Base-by-base conservation (phyloP, 768 basidiomycete species). In the Albatrellus ellisii region DNA sequence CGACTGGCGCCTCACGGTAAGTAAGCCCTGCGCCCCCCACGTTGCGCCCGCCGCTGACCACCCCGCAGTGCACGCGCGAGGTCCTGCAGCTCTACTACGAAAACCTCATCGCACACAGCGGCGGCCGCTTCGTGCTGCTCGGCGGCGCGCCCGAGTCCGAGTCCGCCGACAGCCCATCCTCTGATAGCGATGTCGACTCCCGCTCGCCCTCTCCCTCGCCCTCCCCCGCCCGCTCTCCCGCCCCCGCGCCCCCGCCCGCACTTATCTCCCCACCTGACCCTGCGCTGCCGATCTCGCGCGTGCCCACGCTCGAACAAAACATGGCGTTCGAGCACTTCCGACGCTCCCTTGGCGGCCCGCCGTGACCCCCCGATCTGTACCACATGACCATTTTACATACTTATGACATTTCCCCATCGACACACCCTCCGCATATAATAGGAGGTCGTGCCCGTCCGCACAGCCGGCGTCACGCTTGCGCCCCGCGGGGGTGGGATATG, bases 1-100 rank as follows among this genome's bases (percentile, higher is more conserved):
- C 44, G 89, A 95, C 55, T 99, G 95, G 94, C 73, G 80, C 53
- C 68, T 99, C 57, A 88, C 79, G 67, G 94, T 95, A 64, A 73
- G 80, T 63, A 62, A 38, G 31, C 27, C 39, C 39, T 41, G 41
- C 44, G 29, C 41, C 42, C 24, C 17, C 37, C 44, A 17, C 36
- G 11, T 46, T 36, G 39, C 44, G 41, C 45, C 46, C 47, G 42
- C 40, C 41, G 39, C 38, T 46, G 44, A 45, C 42, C 45, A 40
- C 33, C 36, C 25, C n/a, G 11, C 65, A 95, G 91, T 89, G 86
- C 67, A 89, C 86, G 17, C 76, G 82, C 48, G 88, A 92, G 52
- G 70, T 87, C 52, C 74, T 95, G 31, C 86, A 95, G 61, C 79
- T 88, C 54, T 97, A 94, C 62, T 95, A 94, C 67, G 69, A 85